Conservation (phyloP, 2,329 filamentous ascomycete species). For the Fusarium denticulatum region DNA sequence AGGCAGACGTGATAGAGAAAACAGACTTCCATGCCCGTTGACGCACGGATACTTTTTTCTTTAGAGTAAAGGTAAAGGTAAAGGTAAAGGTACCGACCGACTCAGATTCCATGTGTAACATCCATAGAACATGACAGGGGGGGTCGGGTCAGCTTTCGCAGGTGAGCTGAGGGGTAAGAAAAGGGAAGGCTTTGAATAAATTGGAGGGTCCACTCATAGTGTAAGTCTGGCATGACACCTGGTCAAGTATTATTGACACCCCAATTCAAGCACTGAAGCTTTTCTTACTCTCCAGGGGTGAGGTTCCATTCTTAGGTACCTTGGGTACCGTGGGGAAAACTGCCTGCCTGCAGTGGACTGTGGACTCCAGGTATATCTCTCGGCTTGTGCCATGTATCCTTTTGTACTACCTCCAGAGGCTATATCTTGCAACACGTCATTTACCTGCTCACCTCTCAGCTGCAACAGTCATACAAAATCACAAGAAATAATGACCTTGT, state of each 20-base stretch:
- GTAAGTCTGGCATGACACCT: too few species aligned
- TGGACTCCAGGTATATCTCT: constrained; percentile 27
- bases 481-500: background rate
- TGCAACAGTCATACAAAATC: background rate
- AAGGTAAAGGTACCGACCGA: constrained; percentile 30
- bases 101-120: constrained; percentile 43
- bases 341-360: background rate
- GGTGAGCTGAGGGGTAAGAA: background rate
- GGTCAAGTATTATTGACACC: background rate
- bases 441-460: constrained; percentile 1
- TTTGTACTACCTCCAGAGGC: constrained; percentile 1
- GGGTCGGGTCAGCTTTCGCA: constrained; percentile 8
- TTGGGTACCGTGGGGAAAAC: constrained; percentile 29
- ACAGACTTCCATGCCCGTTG: constrained; percentile 13
- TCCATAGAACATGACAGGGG: constrained; percentile 13
- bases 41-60: constrained; percentile 29
- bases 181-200: background rate
- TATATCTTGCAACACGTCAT: constrained; percentile 11
- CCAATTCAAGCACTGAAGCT: background rate
- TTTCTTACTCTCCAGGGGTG: background rate
- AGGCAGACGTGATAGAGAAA: constrained; percentile 35
- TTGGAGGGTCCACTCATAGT: background rate
- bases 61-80: constrained; percentile 26
- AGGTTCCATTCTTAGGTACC: constrained; percentile 9
- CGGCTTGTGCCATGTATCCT: constrained; percentile 23